Base-by-base conservation (phyloP, 257 asterid species). In the Lavandula angustifolia region DNA sequence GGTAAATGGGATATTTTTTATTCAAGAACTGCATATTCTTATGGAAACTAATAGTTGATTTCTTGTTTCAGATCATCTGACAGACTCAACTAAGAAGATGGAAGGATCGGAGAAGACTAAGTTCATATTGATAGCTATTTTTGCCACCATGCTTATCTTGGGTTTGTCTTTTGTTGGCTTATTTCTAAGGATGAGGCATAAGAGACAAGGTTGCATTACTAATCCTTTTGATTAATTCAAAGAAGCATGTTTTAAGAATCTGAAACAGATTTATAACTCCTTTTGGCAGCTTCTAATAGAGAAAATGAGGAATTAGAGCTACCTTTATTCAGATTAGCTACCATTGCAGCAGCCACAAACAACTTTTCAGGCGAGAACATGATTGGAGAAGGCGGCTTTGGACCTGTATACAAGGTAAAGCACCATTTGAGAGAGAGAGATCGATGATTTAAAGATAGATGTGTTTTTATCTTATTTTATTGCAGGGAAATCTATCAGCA, bases 301-400 rank as follows among this genome's bases (percentile, higher is more conserved):
- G 29, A 12, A 27, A 55, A 29, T 7, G 82, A 80, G 17, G 77
- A 72, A 11, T 7, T 65, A 31, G 81, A 75, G 51, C 55, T 80
- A 41, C 81, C 83, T 17, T 48, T 78, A 7, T 75, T 72, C 54
- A 73, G 64, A 69, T 69, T 75, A 17, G 62, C 58, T 58, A 69
- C 79, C 57, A 54, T 81, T 54, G 60, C 66, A 4, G 59, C 67
- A 38, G 80, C 80, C 61, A 80, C 82, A 40, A 53, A 72, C 18
- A 66, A 72, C 54, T 77, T 80, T 60, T 74, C 80, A 9, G 31
- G 7, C 4, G 35, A 68, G 31, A 69, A 69, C 44, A 66, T 75
- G 68, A 65, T 81, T 10, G 83, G 86, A 17, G 71, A 78, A 72
- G 86, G 83, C 14, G 81, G 86, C 41, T 81, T 81, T 52, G 83